A percentile compares a stretch with the other conserved stretches of the same genome.
phyloP scores from a whole-genome alignment of 805 yeast species.

The Teunomyces atbi region DNA sequence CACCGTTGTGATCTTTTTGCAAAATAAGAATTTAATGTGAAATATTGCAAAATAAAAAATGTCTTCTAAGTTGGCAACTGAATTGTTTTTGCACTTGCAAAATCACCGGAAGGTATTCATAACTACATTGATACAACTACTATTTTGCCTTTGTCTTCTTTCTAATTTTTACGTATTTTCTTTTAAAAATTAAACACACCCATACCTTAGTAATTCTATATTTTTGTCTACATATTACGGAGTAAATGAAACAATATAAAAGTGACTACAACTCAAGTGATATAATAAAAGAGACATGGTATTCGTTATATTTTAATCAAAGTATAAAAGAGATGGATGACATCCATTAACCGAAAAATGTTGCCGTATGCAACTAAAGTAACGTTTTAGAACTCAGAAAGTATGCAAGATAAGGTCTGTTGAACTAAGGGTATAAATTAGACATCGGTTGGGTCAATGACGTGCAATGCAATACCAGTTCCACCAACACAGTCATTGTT shows the following conservation, averaged over 20 bases:
- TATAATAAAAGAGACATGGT: not conserved
- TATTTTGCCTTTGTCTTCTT: too few species aligned
- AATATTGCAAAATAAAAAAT: too few species aligned
- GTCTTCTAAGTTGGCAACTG: too few species aligned
- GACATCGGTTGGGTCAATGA: slow-evolving; percentile 11
- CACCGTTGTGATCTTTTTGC: too few species aligned
- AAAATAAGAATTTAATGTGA: too few species aligned
- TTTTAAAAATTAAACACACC: too few species aligned
- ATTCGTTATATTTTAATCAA: not conserved
- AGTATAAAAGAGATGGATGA: not conserved
- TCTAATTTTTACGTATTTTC: too few species aligned
- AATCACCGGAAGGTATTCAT: too few species aligned
- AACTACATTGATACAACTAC: too few species aligned
- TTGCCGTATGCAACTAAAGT: not conserved
- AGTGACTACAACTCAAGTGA: not conserved
- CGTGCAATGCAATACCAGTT: slow-evolving; percentile 24
- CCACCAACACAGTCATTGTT: slow-evolving; percentile 29
- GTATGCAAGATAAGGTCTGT: not conserved
- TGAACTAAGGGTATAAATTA: not conserved
- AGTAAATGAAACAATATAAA: not conserved
- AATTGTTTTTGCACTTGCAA: too few species aligned
- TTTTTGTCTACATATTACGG: too few species aligned
- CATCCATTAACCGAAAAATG: not conserved
- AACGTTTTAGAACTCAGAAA: not conserved
- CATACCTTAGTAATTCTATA: too few species aligned